Evolutionary conservation across 2,329 filamentous ascomycete genomes (phyloP), one percentile per base, ranked within the genome.

Genomic region (Rhytidhysteron rufulum): DNA sequence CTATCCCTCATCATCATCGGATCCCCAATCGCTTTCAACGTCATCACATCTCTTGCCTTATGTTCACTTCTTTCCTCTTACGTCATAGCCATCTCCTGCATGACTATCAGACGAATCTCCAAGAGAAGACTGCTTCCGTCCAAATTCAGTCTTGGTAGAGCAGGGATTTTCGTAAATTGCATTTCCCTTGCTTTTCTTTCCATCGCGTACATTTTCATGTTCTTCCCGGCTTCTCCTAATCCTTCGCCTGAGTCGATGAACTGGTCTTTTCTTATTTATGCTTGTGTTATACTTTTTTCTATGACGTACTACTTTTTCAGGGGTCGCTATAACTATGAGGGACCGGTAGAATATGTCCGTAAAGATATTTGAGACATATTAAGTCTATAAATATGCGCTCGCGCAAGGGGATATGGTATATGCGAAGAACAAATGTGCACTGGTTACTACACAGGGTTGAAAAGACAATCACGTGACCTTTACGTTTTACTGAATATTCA

Each of bases 1-100:
- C 57, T 73, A 22, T 63, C 63, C 1, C 51, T 73, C 20, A 70
- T 73, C 58, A 72, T 72, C 44, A 64, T 73, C 42, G 70, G 68
- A 27, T 70, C 66, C 2, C 42, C 55, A 13, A 57, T 62, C 2
- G 70, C 69, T 4, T 60, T 73, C 31, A 63, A 66, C 43, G 67
- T 67, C 37, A 66, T 73, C 32, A 54, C 70, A 16, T 70, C 70
- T 2, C 60, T 73, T 5, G 65, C 62, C 2, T 59, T 70, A 19
- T 61, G 61, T 6, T 65, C 68, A 5, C 48, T 72, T 9, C 49
- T 72, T 32, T 65, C 60, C 3, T 66, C 69, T 15, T 73, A 72
- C 38, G 61, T 71, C 24, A 44, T 73, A 5, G 69, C 69, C 3
- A 72, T 73, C 35, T 55, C 54, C 15, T 72, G 69, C 44, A 49